phyloP scores from a whole-genome alignment of 768 basidiomycete species.

The Daedaleopsis sinensis region DNA sequence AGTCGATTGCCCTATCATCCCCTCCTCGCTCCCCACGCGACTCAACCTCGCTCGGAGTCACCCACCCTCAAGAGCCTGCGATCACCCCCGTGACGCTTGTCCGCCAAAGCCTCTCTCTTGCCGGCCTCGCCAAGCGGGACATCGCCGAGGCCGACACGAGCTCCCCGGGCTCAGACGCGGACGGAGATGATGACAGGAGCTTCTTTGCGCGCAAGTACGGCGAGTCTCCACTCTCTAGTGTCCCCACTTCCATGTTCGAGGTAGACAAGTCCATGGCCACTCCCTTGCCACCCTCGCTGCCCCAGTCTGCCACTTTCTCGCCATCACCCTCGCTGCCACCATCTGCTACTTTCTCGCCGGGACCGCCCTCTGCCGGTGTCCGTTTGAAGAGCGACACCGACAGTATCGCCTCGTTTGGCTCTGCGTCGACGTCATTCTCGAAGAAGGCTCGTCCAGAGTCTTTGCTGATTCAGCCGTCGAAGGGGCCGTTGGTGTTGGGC shows the following conservation, averaged over 20 bases:
- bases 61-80: slow-evolving; percentile 18
- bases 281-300: slow-evolving; percentile 13
- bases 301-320: slow-evolving; percentile 10
- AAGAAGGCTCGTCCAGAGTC: slow-evolving; percentile 82
- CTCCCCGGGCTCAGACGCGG: slow-evolving; percentile 33
- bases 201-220: slow-evolving; percentile 47
- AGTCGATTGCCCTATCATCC: slow-evolving; percentile 75
- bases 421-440: slow-evolving; percentile 55
- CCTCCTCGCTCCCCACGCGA: slow-evolving; percentile 54
- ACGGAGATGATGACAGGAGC: slow-evolving; percentile 51
- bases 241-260: slow-evolving; percentile 50
- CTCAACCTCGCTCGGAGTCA: slow-evolving; percentile 23
- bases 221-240: slow-evolving; percentile 56
- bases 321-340: slow-evolving; percentile 16
- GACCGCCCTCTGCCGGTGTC: slow-evolving; percentile 50
- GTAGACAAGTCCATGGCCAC: slow-evolving; percentile 36
- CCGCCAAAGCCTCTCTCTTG: slow-evolving; percentile 26
- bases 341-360: slow-evolving; percentile 27
- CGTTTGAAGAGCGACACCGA: slow-evolving; percentile 47
- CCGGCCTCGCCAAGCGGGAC: slow-evolving; percentile 18
- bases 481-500: slow-evolving; percentile 74
- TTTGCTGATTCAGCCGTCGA: slow-evolving; percentile 61
- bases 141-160: slow-evolving; percentile 53
- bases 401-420: slow-evolving; percentile 65
- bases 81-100: slow-evolving; percentile 26